Evolutionary conservation across 225 moss, liverwort and hornwort species (phyloP), one percentile per base, ranked within the genome.

Genomic region (Neckera pumila): DNA sequence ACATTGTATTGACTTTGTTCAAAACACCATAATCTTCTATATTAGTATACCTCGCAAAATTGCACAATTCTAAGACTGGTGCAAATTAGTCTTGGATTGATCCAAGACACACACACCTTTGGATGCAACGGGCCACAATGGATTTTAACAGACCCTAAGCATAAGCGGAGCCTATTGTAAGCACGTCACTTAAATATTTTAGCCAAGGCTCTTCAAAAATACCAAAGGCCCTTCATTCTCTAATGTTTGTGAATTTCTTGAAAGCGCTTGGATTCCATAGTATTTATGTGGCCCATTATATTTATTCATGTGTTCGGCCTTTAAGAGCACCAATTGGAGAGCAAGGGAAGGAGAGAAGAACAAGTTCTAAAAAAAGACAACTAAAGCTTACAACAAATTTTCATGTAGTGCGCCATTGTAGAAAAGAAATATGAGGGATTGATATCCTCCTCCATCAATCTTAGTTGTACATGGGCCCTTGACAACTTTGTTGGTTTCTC

Each of bases 121-220:
- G 2, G 7, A 9, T 0, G 1, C 12, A 49, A 13, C 0, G 20
- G 0, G 14, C 1, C 0, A 0, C 20, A 33, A 51, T 2, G 3
- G 5, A 12, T 75, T 75, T 33, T 51, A 3, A 8, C 7, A 13
- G 0, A 0, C 14, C 14, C 8, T 7, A 25, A 40, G 3, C 4
- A 49, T 33, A 1, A 40, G 14, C 3, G 0, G 5, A 70, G 7
- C 4, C 21, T 10, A 33, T 1, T 0, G 0, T 13, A 51, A 5
- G 13, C 7, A 17, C 0, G 0, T 3, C 7, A 51, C 1, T 13
- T 1, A 76, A 51, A 33, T 34, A 34, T 21, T 76, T 21, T 76
- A 51, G 51, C 8, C 14, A 28, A 76, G 7, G 2, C 6, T 76
- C 4, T 1, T 31, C 7, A 30, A 30, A 28, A 17, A 45, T 43